These are phyloP conservation scores for Penicillium sp. DNA, from an alignment of 2,329 filamentous ascomycete genomes.

Conservation along the genomic window DNA sequence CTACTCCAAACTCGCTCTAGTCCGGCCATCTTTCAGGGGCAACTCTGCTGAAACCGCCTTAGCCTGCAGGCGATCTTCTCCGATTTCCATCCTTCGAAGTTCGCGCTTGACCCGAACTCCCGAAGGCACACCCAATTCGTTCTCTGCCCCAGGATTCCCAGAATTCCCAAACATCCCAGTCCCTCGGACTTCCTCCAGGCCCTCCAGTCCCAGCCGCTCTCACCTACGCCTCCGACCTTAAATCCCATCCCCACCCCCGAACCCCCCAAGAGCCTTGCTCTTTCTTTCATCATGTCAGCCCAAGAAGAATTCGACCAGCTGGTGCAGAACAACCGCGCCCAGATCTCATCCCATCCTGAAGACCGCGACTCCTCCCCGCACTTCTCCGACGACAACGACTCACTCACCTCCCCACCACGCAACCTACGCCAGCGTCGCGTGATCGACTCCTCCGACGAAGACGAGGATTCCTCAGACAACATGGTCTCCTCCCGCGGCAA, in stretches of 20 bases:
- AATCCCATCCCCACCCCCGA: conserved; percentile 14
- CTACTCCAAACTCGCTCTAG: conserved; percentile 1
- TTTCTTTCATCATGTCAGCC: conserved; percentile 44
- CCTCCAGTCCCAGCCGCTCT: background rate
- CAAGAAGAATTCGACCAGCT: conserved; percentile 52
- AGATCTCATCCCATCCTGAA: conserved; percentile 44
- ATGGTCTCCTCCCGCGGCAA: conserved; percentile 40
- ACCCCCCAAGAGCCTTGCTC: conserved; percentile 5
- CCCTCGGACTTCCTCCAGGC: background rate
- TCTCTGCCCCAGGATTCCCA: background rate
- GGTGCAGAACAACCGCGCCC: conserved; percentile 40
- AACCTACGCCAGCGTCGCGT: conserved; percentile 21
- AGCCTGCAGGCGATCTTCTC: background rate
- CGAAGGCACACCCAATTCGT: background rate
- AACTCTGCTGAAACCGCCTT: background rate
- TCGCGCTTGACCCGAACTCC: background rate
- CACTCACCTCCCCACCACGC: conserved; percentile 22
- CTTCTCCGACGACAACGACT: conserved; percentile 28
- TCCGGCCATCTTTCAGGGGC: conserved; percentile 13
- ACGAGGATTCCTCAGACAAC: conserved; percentile 33
- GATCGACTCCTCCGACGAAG: conserved; percentile 36
- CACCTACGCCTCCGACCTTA: conserved; percentile 6
- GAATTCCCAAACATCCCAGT: background rate
- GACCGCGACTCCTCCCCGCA: conserved; percentile 35
- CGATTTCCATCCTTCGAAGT: background rate